A percentile compares a stretch with the other conserved stretches of the same genome.
These are phyloP conservation scores for Ceratobasidium sp. DNA, from an alignment of 1,284 basidiomycete genomes.

Conservation along the genomic window DNA sequence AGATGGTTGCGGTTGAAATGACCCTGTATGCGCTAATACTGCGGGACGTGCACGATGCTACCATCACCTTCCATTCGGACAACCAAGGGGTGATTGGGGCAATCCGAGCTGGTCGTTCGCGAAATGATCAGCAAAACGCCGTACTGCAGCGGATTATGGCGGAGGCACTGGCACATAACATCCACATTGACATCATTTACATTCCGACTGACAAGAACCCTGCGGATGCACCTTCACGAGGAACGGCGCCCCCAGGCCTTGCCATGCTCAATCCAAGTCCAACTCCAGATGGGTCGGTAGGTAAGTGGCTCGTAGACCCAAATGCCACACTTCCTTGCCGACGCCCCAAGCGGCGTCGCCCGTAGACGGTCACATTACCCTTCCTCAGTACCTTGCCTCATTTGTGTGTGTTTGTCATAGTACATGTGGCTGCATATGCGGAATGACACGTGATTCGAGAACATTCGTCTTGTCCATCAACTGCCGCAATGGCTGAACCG, in stretches of 20 bases:
- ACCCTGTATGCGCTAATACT: constrained; percentile 45
- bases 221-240: constrained; percentile 49
- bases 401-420: no score
- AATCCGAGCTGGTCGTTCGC: constrained; percentile 54
- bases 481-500: no score
- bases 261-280: no score
- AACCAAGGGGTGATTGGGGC: constrained; percentile 58
- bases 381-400: no score
- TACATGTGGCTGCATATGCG: no score
- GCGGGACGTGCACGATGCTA: constrained; percentile 25
- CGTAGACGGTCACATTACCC: no score
- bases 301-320: no score
- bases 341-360: no score
- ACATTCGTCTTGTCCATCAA: no score
- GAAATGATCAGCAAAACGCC: constrained; percentile 58
- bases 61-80: constrained; percentile 56
- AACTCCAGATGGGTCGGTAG: no score
- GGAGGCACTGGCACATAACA: background rate
- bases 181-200: constrained; percentile 45
- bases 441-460: no score
- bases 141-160: constrained; percentile 54
- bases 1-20: constrained; percentile 61
- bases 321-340: no score
- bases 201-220: constrained; percentile 49
- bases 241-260: background rate